A percentile compares a stretch with the other conserved stretches of the same genome.
phyloP scores from a whole-genome alignment of 2,329 filamentous ascomycete species.

The Trichocomaceae sp. region DNA sequence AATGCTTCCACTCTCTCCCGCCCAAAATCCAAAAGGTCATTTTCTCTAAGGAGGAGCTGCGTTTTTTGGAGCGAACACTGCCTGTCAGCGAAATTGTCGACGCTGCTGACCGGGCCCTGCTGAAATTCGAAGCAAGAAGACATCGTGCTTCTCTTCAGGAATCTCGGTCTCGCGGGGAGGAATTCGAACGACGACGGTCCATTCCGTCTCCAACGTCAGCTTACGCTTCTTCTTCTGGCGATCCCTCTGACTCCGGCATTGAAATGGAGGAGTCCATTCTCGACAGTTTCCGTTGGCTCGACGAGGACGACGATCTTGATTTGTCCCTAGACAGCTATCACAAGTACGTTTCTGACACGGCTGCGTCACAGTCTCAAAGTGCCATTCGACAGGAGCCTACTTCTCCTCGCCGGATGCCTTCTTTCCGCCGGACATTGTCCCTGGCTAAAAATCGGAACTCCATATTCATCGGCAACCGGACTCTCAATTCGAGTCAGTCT shows the following conservation, averaged over 20 bases:
- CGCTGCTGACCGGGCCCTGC: constrained; percentile 53
- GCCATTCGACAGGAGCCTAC: neutral
- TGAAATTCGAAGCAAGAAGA: constrained; percentile 36
- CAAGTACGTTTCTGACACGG: constrained; percentile 48
- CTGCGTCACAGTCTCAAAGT: constrained; percentile 26
- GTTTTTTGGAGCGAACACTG: constrained; percentile 49
- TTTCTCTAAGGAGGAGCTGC: constrained; percentile 63
- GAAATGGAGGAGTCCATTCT: constrained; percentile 52
- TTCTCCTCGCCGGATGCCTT: constrained; percentile 41
- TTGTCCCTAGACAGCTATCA: constrained; percentile 66
- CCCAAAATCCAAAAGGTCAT: constrained; percentile 65
- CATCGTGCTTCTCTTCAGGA: constrained; percentile 29
- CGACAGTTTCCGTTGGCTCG: constrained; percentile 66
- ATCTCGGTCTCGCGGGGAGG: neutral
- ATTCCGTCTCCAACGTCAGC: constrained; percentile 9
- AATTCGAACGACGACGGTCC: neutral
- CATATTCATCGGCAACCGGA: constrained; percentile 36
- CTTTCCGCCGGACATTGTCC: constrained; percentile 66
- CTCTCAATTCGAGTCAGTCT: constrained; percentile 40
- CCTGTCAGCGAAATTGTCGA: constrained; percentile 48
- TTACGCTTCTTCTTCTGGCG: constrained; percentile 15
- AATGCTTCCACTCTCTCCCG: constrained; percentile 64
- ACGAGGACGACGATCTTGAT: constrained; percentile 66
- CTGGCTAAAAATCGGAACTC: constrained; percentile 55
- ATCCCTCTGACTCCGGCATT: constrained; percentile 26